These are phyloP conservation scores for Inonotus hispidus DNA, from an alignment of 1,284 basidiomycete species.

Conservation along the genomic window DNA sequence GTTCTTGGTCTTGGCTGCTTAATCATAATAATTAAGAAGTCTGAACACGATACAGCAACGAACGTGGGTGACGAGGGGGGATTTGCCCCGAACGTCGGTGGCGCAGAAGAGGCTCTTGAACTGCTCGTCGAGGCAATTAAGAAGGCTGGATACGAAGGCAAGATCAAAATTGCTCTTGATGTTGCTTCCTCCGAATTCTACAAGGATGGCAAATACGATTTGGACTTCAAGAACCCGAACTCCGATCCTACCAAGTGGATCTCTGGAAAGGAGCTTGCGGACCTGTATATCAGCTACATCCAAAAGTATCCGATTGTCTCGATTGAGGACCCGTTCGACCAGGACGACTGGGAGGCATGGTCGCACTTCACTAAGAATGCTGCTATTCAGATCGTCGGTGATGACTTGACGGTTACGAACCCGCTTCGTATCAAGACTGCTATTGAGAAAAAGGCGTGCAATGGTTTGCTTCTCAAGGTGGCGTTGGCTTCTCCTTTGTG, in stretches of 20 bases:
- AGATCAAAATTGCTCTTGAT: constrained; percentile 98
- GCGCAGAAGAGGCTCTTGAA: constrained; percentile 97
- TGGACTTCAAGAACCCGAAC: constrained; percentile 99
- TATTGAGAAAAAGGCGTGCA: constrained; percentile 99
- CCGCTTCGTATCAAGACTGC: constrained; percentile 97
- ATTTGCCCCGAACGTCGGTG: constrained; percentile 96
- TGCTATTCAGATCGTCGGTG: constrained; percentile 91
- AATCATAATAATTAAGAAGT: background rate
- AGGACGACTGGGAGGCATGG: constrained; percentile 99
- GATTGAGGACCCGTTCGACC: constrained; percentile 99
- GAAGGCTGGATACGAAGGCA: constrained; percentile 97
- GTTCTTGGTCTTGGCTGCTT: constrained; percentile 24
- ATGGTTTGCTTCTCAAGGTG: constrained; percentile 95
- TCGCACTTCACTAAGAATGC: constrained; percentile 78
- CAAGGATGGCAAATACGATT: constrained; percentile 99
- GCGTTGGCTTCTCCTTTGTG: background rate
- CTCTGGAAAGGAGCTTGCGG: constrained; percentile 87
- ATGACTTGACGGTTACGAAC: constrained; percentile 99
- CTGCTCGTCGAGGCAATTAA: constrained; percentile 94
- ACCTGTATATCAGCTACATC: constrained; percentile 83
- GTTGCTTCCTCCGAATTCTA: constrained; percentile 99
- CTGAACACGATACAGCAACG: constrained; percentile 57
- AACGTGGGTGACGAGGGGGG: constrained; percentile 99
- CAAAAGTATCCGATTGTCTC: constrained; percentile 96
- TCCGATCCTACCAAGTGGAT: constrained; percentile 97